phyloP scores from a whole-genome alignment of 352 stramenopile genomes.

The Phytophthora constricta region DNA sequence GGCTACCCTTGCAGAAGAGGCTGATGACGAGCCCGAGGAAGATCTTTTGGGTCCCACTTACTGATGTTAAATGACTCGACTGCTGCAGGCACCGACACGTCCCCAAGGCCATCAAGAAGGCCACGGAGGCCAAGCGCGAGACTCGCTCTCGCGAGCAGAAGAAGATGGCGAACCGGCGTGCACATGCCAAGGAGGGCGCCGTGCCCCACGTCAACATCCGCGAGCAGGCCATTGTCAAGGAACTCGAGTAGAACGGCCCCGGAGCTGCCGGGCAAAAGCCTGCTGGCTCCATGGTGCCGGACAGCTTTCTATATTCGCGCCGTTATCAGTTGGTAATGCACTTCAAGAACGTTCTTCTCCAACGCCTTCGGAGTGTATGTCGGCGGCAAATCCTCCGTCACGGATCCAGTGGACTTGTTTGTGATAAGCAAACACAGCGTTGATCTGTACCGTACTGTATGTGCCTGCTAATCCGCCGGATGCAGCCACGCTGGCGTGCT shows the following conservation, averaged over 20 bases:
- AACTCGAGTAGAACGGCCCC: constrained; percentile 73
- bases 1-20: constrained; percentile 6
- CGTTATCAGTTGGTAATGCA: constrained; percentile 27
- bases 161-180: constrained; percentile 87
- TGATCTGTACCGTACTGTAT: no score
- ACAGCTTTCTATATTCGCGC: constrained; percentile 20
- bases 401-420: no score
- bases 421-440: no score
- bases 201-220: constrained; percentile 78
- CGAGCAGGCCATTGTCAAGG: constrained; percentile 77
- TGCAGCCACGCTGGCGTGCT: constrained; percentile 33
- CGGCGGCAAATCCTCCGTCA: background rate
- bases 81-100: constrained; percentile 91
- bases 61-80: constrained; percentile 23
- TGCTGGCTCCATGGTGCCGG: constrained; percentile 17
- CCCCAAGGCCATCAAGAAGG: constrained; percentile 98
- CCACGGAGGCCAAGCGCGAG: constrained; percentile 89
- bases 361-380: constrained; percentile 31
- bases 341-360: constrained; percentile 31
- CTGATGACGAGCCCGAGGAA: constrained; percentile 1
- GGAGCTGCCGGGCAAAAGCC: no score
- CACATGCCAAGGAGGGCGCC: constrained; percentile 78
- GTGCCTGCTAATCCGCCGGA: background rate
- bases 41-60: constrained; percentile 21
- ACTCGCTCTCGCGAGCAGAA: constrained; percentile 79